phyloP scores from a whole-genome alignment of 305 asterid species.

The Solanum hybrid region DNA sequence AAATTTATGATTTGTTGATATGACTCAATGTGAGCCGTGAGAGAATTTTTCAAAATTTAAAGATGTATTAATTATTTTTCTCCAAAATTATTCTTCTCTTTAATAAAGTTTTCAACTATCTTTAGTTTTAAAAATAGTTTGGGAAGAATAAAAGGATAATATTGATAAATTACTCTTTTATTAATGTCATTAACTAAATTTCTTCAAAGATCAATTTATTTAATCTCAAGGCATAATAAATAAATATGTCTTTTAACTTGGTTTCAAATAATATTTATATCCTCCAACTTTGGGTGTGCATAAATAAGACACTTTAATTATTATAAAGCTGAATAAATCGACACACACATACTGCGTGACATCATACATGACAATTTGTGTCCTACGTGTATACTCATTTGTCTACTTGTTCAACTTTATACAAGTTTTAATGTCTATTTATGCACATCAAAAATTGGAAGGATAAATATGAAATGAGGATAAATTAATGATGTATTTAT shows the following conservation, averaged over 20 bases:
- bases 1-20: not conserved
- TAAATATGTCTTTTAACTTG: not conserved
- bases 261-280: not conserved
- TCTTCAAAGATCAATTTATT: not conserved
- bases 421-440: too few species aligned
- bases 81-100: too few species aligned
- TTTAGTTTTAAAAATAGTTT: too few species aligned
- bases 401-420: not conserved
- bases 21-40: not conserved
- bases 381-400: not conserved
- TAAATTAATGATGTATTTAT: too few species aligned
- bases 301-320: too few species aligned
- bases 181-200: not conserved
- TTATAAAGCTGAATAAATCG: too few species aligned
- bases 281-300: not conserved
- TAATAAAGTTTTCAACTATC: too few species aligned
- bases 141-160: not conserved
- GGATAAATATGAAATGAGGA: too few species aligned
- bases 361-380: not conserved
- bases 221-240: not conserved
- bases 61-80: too few species aligned
- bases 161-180: not conserved
- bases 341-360: not conserved
- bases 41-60: not conserved
- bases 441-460: too few species aligned